Evolutionary conservation across 2,329 filamentous ascomycete species (phyloP).

Genomic region (Leptographium galeiforme): DNA sequence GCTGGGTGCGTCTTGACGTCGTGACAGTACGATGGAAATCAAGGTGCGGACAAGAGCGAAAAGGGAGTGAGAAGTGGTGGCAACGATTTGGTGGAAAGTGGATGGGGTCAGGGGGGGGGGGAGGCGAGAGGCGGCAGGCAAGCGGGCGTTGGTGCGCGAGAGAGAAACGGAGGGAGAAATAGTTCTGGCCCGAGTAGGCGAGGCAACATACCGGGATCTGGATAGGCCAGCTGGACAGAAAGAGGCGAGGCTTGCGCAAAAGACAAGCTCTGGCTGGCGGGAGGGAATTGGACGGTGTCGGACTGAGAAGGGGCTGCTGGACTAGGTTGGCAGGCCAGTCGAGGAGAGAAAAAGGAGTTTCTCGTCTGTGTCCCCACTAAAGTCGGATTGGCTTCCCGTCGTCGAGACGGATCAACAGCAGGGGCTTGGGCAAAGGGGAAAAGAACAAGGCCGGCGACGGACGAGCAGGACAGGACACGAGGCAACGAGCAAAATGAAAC

Average conservation of each 20-base stretch:
- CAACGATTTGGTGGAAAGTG: background rate
- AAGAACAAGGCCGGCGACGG: background rate
- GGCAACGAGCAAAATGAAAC: constrained; percentile 8
- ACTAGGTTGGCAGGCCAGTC: background rate
- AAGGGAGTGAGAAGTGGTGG: background rate
- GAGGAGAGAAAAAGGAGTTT: constrained; percentile 6
- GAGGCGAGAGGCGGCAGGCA: background rate
- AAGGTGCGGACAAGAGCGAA: background rate
- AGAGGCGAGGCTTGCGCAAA: background rate
- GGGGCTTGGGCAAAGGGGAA: constrained; percentile 2
- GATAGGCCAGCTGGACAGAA: background rate
- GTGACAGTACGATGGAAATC: background rate
- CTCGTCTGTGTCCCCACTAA: background rate
- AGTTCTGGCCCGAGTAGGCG: constrained; percentile 7
- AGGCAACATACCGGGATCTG: background rate
- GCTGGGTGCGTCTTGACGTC: background rate
- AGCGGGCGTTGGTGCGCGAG: background rate
- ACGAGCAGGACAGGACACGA: constrained; percentile 1
- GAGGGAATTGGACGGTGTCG: background rate
- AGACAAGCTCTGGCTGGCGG: background rate
- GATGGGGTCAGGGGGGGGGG: background rate
- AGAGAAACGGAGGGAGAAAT: background rate
- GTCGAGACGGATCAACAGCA: background rate
- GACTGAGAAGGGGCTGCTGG: background rate
- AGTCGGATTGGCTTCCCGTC: background rate